Conservation (phyloP, 2,329 filamentous ascomycete genomes). For the Xylaria sp. region DNA sequence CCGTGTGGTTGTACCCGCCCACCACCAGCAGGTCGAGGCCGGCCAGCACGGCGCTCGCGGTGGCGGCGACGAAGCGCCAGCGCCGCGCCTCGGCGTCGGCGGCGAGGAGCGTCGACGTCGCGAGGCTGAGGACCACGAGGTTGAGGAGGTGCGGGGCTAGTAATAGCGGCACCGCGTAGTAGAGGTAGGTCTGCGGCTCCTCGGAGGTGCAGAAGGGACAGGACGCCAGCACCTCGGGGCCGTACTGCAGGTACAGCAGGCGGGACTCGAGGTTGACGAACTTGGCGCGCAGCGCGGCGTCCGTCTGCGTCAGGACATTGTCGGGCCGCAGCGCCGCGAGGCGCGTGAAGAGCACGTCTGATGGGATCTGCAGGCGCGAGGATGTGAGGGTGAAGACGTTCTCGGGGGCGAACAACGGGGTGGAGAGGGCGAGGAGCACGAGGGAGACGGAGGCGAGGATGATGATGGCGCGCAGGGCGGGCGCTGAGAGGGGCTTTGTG, state of each 20-base stretch:
- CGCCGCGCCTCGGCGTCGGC: slow-evolving; percentile 63
- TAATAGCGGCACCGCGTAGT: slow-evolving; percentile 81
- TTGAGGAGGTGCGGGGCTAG: slow-evolving; percentile 83
- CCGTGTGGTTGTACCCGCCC: slow-evolving; percentile 70
- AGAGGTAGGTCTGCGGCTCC: slow-evolving; percentile 75
- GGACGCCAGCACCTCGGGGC: slow-evolving; percentile 75
- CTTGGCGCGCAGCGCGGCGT: slow-evolving; percentile 73
- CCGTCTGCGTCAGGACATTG: slow-evolving; percentile 61
- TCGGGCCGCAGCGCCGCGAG: slow-evolving; percentile 66
- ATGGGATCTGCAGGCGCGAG: slow-evolving; percentile 86
- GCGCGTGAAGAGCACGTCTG: slow-evolving; percentile 83
- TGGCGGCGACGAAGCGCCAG: slow-evolving; percentile 78
- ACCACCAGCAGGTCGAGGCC: slow-evolving; percentile 74
- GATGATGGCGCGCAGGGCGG: slow-evolving; percentile 66
- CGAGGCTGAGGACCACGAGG: slow-evolving; percentile 74
- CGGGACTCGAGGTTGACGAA: slow-evolving; percentile 78
- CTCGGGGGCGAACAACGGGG: slow-evolving; percentile 74
- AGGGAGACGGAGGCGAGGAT: slow-evolving; percentile 65
- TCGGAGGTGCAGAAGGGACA: slow-evolving; percentile 87
- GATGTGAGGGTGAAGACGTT: slow-evolving; percentile 84
- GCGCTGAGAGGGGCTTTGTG: slow-evolving; percentile 64
- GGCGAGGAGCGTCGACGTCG: slow-evolving; percentile 78
- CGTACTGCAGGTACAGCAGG: slow-evolving; percentile 85
- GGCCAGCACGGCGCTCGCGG: slow-evolving; percentile 68
- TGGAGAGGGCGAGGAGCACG: slow-evolving; percentile 67